These are phyloP conservation scores for Aquilaria agallochum DNA, from an alignment of 441 rosid species.

Conservation along the genomic window DNA sequence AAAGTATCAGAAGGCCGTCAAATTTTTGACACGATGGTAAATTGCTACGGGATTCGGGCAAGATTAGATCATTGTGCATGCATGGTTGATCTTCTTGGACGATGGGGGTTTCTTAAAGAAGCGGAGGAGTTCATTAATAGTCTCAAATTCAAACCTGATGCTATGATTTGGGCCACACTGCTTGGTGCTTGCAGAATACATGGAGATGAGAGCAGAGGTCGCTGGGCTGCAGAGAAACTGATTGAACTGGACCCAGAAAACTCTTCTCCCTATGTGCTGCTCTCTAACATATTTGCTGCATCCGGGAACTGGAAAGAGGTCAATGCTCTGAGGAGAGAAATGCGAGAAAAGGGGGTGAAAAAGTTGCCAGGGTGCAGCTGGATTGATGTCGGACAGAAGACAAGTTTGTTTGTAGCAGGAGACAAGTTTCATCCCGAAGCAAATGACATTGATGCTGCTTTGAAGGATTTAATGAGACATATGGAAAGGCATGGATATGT, in stretches of 20 bases:
- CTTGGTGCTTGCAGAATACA: constrained; percentile 88
- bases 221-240: constrained; percentile 70
- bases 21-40: constrained; percentile 62
- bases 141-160: constrained; percentile 55
- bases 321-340: constrained; percentile 59
- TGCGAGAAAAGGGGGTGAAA: constrained; percentile 77
- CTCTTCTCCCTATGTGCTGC: constrained; percentile 74
- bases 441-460: constrained; percentile 28
- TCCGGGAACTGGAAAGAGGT: constrained; percentile 79
- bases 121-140: constrained; percentile 61
- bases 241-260: constrained; percentile 70
- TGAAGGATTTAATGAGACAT: constrained; percentile 39
- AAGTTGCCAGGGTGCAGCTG: constrained; percentile 86
- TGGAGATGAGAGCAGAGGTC: constrained; percentile 79
- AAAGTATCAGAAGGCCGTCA: constrained; percentile 59
- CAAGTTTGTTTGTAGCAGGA: constrained; percentile 64
- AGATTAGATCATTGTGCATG: constrained; percentile 84
- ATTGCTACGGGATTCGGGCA: constrained; percentile 49
- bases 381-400: constrained; percentile 61
- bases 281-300: constrained; percentile 84
- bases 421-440: constrained; percentile 57
- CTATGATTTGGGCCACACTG: constrained; percentile 81
- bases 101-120: constrained; percentile 85
- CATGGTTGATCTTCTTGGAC: constrained; percentile 90
- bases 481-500: constrained; percentile 30